Evolutionary conservation across 148 eudicot genomes (phyloP), one percentile per base, ranked within the genome.

Genomic region (Chenopodium formosanum): DNA sequence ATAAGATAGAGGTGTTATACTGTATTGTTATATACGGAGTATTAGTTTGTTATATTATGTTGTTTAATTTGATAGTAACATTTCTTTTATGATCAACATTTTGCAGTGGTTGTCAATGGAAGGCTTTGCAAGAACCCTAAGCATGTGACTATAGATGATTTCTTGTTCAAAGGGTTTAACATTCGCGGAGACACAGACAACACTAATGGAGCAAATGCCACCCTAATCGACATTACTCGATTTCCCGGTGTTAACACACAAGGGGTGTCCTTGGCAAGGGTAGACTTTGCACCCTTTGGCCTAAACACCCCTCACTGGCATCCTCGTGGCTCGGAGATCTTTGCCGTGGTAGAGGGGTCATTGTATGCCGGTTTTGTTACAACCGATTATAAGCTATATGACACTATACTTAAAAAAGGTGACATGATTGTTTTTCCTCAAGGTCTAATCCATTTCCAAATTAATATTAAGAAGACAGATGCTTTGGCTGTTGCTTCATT

Each of bases 231-330:
- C 72, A 53, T 52, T 37, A 48, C 31, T 6, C 27, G 20, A 46
- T 63, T 84, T 48, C 83, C 86, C 1, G 69, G 80, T 22, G 67
- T 84, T 1, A 84, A 84, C 86, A 84, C 86, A 40, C 80, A 20
- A 16, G 86, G 86, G 2, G 77, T 84, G 1, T 70, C 86, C 47
- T 67, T 79, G 37, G 82, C 75, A 2, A 79, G 81, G 5, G 70
- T 83, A 13, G 85, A 83, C 62, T 79, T 20, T n/a, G 82, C 77
- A n/a, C 80, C 83, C 8, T 56, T 37, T 12, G 86, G 86, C 1
- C 52, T 84, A 31, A 84, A 84, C 86, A 71, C 83, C 0, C 86
- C 83, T 5, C 86, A 84, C 31, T 67, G 75, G 56, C 86, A 84
- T 71, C 86, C 86, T 29, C 82, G 86, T 19, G 74, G 80, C 22